phyloP scores from a whole-genome alignment of 1,284 basidiomycete genomes.

The Trichosporon faecale region DNA sequence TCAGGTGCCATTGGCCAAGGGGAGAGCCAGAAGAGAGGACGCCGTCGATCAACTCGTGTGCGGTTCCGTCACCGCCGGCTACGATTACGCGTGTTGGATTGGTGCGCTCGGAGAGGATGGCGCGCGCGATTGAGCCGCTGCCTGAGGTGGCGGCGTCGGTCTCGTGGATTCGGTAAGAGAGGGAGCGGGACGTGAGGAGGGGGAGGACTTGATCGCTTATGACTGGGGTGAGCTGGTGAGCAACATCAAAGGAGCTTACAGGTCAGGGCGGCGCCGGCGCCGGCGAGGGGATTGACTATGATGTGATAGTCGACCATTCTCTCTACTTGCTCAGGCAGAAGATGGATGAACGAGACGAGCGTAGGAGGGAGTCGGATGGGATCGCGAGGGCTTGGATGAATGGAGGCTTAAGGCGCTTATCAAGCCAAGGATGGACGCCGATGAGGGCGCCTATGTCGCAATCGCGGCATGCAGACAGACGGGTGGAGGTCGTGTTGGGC shows the following conservation, averaged over 20 bases:
- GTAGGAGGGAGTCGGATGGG: background rate
- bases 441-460: background rate
- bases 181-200: slow-evolving; percentile 55
- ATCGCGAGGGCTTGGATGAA: background rate
- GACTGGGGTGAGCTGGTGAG: slow-evolving; percentile 46
- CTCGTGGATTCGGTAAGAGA: slow-evolving; percentile 50
- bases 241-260: slow-evolving; percentile 27
- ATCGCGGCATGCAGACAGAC: background rate
- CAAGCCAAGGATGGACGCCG: background rate
- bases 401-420: background rate
- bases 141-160: slow-evolving; percentile 63
- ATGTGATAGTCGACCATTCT: slow-evolving; percentile 25
- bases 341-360: no score
- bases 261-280: slow-evolving; percentile 29
- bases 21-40: slow-evolving; percentile 44
- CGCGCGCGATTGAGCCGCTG: slow-evolving; percentile 56
- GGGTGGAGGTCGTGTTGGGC: background rate
- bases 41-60: slow-evolving; percentile 75
- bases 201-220: slow-evolving; percentile 64
- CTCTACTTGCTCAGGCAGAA: no score
- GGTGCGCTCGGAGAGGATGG: slow-evolving; percentile 50
- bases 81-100: slow-evolving; percentile 57
- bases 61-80: slow-evolving; percentile 84
- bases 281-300: slow-evolving; percentile 42
- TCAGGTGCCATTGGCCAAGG: slow-evolving; percentile 42